These are phyloP conservation scores for Taxawa tesnikishii DNA, from an alignment of 2,329 filamentous ascomycete genomes.

Conservation along the genomic window DNA sequence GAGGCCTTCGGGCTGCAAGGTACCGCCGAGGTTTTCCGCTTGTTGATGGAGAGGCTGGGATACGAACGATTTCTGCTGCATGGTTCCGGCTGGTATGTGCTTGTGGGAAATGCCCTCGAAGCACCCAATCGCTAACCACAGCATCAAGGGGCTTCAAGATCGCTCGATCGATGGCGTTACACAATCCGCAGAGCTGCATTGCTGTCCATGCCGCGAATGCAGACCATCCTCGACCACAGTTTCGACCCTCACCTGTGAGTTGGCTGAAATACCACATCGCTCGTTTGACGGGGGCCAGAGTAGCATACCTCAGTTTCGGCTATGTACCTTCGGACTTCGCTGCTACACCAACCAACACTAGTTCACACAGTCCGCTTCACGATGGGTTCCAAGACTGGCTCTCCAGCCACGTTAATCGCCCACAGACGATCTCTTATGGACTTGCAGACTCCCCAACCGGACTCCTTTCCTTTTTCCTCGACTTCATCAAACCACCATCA, in stretches of 20 bases:
- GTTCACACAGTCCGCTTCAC: too few species aligned
- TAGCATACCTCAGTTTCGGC: conserved; percentile 40
- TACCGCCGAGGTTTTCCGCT: conserved; percentile 44
- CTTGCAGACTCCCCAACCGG: conserved; percentile 51
- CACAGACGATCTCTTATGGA: conserved; percentile 46
- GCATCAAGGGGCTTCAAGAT: conserved; percentile 34
- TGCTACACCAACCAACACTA: background rate
- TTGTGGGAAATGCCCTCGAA: too few species aligned
- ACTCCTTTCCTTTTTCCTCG: conserved; percentile 41
- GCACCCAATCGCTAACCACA: too few species aligned
- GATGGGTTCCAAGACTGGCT: too few species aligned
- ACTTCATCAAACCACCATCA: conserved; percentile 15
- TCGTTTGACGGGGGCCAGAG: conserved; percentile 20
- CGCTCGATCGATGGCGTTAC: conserved; percentile 33
- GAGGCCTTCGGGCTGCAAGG: conserved; percentile 37
- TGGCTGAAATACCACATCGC: conserved; percentile 48
- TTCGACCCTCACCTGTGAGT: conserved; percentile 29
- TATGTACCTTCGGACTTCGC: conserved; percentile 44
- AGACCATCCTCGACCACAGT: conserved; percentile 35
- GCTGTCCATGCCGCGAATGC: conserved; percentile 51
- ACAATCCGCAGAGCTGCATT: conserved; percentile 39
- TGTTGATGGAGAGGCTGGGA: conserved; percentile 47
- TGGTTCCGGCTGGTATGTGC: conserved; percentile 37
- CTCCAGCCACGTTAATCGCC: conserved; percentile 12
- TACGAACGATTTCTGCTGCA: conserved; percentile 48